Base-by-base conservation (phyloP, 108 stramenopile genomes). In the Cyclotella kingstonii region DNA sequence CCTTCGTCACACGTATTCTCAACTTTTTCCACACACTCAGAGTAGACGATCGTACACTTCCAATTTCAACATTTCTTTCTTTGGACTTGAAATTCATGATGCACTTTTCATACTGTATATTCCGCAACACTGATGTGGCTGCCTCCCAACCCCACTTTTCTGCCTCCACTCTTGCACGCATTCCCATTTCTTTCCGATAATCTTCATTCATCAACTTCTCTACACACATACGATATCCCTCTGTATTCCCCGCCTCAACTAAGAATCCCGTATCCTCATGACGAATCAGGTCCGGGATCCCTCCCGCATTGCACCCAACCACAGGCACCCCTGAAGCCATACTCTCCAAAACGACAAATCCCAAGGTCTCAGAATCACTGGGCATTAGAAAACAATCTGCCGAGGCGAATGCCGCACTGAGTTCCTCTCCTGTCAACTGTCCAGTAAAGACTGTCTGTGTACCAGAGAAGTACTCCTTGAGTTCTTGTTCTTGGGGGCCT, bases 101-200 rank as follows among this genome's bases (percentile, higher is more conserved):
- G 0, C 87, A 87, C 79, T 84, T 87, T 66, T 88, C 87, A 59
- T 94, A 94, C 49, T 90, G 89, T 22, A 89, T 75, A 73, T 94
- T 94, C 43, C 93, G 60, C 49, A 94, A 66, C 5, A 90, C 80
- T 10, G 81, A 81, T 2, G 93, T 94, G 3, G 93, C 93, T 8
- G 93, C 87, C 77, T 94, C 93, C 93, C 93, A 94, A 27, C 91
- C 83, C 91, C 91, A 93, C 40, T 57, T 51, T 44, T 93, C 91
- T 5, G 91, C 88, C 63, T 93, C 91, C 10, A 77, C 61, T 19
- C 91, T 78, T 10, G 91, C 91, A 8, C 55, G 41, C n/a, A 70
- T 79, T 8, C 86, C 91, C 84, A 93, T 87, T 44, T 56, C 47
- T 2, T 54, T 57, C 7, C 91, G 71, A 48, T 76, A 82, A 14